Evolutionary conservation across 2,329 filamentous ascomycete species (phyloP).

Genomic region (Fusarium buxicola): DNA sequence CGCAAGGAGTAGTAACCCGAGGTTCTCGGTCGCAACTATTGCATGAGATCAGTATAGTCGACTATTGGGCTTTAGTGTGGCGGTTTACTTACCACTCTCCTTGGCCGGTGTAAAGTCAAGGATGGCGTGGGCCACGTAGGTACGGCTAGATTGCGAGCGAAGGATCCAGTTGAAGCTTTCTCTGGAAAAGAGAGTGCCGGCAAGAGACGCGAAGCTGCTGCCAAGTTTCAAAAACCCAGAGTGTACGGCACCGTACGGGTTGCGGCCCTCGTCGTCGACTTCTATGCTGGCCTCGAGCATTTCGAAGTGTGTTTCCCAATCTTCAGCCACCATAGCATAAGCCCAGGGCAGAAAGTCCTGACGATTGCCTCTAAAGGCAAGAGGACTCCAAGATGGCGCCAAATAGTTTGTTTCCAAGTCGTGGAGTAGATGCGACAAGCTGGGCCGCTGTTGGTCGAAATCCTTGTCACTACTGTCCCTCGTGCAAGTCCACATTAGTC

Average conservation of each 20-base stretch:
- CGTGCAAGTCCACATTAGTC: slow-evolving; percentile 2
- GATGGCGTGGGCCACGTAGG: background rate
- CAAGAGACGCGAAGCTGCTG: background rate
- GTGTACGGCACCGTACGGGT: background rate
- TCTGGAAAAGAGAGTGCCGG: background rate
- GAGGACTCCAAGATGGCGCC: background rate
- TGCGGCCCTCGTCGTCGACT: background rate
- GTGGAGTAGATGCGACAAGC: background rate
- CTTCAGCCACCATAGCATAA: background rate
- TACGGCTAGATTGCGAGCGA: background rate
- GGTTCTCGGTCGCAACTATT: background rate
- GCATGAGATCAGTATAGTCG: background rate
- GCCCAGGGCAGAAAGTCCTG: background rate
- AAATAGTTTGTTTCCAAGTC: background rate
- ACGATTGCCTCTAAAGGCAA: background rate
- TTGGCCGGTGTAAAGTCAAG: slow-evolving; percentile 1
- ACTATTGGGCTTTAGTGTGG: rapidly evolving
- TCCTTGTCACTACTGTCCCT: background rate
- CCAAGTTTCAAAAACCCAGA: background rate
- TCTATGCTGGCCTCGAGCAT: background rate
- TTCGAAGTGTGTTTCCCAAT: background rate
- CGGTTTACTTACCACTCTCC: background rate
- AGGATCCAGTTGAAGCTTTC: background rate
- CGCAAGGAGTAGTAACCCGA: background rate
- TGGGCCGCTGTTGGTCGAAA: background rate